Conservation (phyloP, 2,329 filamentous ascomycete species). For the Curvularia hawaiiensis region DNA sequence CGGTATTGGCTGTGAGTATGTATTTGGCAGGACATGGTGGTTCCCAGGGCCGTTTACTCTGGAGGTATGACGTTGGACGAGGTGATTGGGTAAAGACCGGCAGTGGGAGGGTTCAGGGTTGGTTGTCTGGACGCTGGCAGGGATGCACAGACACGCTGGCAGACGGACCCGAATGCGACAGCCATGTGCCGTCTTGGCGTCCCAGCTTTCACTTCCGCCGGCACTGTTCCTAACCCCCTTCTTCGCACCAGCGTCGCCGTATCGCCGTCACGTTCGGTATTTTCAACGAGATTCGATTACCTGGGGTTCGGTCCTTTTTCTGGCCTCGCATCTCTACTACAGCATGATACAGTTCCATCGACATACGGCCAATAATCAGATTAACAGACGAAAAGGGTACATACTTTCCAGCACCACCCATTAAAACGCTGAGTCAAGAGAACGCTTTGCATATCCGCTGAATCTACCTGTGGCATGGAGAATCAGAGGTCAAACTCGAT, state of each 20-base stretch:
- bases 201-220: not conserved
- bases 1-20: conserved; percentile 1
- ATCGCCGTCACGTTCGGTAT: not conserved
- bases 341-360: not conserved
- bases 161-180: not conserved
- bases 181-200: not conserved
- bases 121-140: conserved; percentile 7
- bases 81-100: conserved; percentile 3
- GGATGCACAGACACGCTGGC: conserved; percentile 18
- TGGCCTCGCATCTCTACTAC: too few relatives aligned
- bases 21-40: conserved; percentile 9
- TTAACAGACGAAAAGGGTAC: not conserved
- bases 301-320: not conserved
- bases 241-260: not conserved
- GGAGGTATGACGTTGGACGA: conserved; percentile 1
- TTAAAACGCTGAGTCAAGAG: not conserved
- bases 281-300: not conserved
- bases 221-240: not conserved
- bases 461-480: not conserved
- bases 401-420: not conserved
- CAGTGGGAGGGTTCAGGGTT: conserved; percentile 3
- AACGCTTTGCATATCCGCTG: not conserved
- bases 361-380: not conserved
- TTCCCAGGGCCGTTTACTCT: not conserved
- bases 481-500: not conserved